Conservation (phyloP, 768 basidiomycete species). For the Rhodotorula graminis region DNA sequence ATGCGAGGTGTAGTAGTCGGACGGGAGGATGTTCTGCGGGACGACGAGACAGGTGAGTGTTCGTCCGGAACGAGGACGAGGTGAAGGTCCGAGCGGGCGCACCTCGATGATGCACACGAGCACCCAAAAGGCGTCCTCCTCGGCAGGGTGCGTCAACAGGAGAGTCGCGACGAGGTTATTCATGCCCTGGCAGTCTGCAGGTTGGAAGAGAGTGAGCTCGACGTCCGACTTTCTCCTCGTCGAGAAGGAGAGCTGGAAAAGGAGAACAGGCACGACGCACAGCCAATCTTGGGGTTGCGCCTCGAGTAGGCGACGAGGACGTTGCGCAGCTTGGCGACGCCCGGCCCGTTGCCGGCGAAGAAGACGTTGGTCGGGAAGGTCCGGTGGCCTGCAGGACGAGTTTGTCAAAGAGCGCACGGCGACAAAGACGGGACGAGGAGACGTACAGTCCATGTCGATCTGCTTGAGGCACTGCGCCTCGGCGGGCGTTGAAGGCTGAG, state of each 20-base stretch:
- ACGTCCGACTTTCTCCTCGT: no score
- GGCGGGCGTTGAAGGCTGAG: conserved; percentile 45
- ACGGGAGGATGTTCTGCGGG: conserved; percentile 63
- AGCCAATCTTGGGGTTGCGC: conserved; percentile 86
- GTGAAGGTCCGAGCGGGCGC: no score
- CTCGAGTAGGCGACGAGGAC: conserved; percentile 89
- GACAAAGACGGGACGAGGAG: no score
- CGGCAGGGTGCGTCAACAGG: conserved; percentile 83
- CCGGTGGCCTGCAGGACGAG: conserved; percentile 44
- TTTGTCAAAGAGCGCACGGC: neutral
- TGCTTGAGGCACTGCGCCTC: conserved; percentile 54
- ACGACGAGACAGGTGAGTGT: neutral
- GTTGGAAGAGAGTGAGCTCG: neutral
- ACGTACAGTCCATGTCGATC: conserved; percentile 77
- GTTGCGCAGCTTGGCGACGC: conserved; percentile 82
- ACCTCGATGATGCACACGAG: conserved; percentile 77
- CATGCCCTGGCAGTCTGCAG: conserved; percentile 57
- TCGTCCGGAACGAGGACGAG: neutral
- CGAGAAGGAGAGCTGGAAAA: no score
- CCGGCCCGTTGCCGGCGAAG: conserved; percentile 93
- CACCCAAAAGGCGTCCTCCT: conserved; percentile 97
- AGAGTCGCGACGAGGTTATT: conserved; percentile 93
- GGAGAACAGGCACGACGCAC: conserved; percentile 15
- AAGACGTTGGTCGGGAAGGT: conserved; percentile 56
- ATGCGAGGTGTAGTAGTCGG: conserved; percentile 88